Conservation (phyloP, 2,329 filamentous ascomycete species). For the Neonectria magnoliae region DNA sequence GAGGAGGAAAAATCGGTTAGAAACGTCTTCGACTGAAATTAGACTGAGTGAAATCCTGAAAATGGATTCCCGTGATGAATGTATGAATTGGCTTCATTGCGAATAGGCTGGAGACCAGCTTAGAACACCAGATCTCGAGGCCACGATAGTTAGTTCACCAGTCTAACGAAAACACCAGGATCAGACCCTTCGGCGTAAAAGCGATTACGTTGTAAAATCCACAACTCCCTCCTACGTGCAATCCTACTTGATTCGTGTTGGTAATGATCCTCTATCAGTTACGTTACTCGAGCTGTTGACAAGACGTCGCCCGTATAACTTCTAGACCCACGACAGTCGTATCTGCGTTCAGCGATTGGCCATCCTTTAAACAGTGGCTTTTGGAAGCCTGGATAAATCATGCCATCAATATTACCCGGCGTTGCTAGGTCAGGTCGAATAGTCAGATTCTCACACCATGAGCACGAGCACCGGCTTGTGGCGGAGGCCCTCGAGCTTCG, state of each 20-base stretch:
- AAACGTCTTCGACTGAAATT: not conserved
- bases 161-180: not conserved
- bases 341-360: not conserved
- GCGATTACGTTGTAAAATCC: not conserved
- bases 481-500: not conserved
- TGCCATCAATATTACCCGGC: not conserved
- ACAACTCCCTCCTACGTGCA: not conserved
- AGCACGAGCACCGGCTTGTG: not conserved
- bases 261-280: not conserved
- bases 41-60: not conserved
- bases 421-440: not conserved
- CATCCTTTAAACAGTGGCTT: no score
- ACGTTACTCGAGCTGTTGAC: not conserved
- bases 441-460: not conserved
- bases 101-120: not conserved
- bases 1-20: not conserved
- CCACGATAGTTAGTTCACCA: not conserved
- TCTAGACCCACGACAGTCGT: not conserved
- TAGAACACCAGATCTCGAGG: not conserved
- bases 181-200: no score
- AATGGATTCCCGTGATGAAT: not conserved
- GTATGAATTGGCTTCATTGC: not conserved
- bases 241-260: accelerated
- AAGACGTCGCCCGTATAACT: not conserved
- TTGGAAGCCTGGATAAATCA: not conserved